Evolutionary conservation across 768 basidiomycete species (phyloP), one percentile per base, ranked within the genome.

Genomic region (Psilocybe cyanescens): DNA sequence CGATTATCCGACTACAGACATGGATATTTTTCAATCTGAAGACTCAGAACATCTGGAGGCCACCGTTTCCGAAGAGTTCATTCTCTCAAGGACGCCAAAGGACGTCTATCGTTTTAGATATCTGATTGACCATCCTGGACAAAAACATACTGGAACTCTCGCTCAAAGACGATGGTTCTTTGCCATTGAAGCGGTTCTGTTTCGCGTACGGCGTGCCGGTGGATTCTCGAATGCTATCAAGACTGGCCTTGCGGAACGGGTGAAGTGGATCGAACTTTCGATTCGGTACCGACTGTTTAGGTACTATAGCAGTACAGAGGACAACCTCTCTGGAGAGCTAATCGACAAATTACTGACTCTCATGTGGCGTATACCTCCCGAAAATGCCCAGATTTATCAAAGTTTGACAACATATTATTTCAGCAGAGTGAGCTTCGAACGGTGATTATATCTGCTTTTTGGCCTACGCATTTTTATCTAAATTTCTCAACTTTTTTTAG

Each of bases 121-220:
- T 37, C 55, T 62, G 4, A 30, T 62, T 3, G 39, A 46, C 33
- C 28, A 45, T 8, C 17, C 29, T 12, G 29, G 17, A 12, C 14
- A 30, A 8, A 50, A 54, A 14, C 16, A 41, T 3, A 17, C 37
- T 8, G 17, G 41, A 24, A 52, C 17, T 17, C 39, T 58, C 8
- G 56, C 57, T 6, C 41, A 53, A 30, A 45, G 46, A 31, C 51
- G 62, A 19, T 63, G 62, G 62, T 31, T 41, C 7, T 63, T 63
- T 49, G 62, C 57, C 14, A 63, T 52, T 12, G 57, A 54, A 35
- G 17, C 57, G n/a, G 53, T 59, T 12, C 16, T 54, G 8, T 49
- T 55, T 12, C 33, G 51, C n/a, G 30, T 57, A 8, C 48, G 41
- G 41, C 33, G 55, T 39, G 30, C 16, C 6, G 11, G 16, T 3